phyloP scores from a whole-genome alignment of 177 flowering plant genomes.

The Vitis hybrid region DNA sequence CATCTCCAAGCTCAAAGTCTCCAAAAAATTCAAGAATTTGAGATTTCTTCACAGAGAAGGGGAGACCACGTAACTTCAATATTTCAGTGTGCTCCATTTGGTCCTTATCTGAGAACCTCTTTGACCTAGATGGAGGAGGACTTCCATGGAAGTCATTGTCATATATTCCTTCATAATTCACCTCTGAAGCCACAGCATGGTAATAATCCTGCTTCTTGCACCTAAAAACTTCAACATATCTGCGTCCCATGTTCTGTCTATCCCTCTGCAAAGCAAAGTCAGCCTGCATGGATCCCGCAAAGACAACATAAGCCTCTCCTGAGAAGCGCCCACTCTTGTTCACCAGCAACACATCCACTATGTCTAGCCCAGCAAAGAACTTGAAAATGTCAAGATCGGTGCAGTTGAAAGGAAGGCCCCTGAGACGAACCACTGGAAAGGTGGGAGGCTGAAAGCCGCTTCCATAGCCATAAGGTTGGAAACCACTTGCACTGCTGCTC shows the following conservation, averaged over 20 bases:
- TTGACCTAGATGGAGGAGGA: conserved; percentile 57
- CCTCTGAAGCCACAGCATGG: conserved; percentile 84
- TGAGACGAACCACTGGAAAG: conserved; percentile 86
- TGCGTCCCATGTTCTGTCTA: conserved; percentile 81
- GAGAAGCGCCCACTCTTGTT: conserved; percentile 77
- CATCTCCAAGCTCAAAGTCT: conserved; percentile 56
- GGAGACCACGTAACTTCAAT: conserved; percentile 86
- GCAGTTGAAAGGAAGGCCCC: conserved; percentile 94
- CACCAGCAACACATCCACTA: conserved; percentile 82
- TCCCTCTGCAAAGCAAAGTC: conserved; percentile 82
- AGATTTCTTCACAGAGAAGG: conserved; percentile 70
- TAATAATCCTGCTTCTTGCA: conserved; percentile 92
- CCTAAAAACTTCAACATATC: conserved; percentile 88
- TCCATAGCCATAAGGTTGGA: conserved; percentile 52
- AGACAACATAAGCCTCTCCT: conserved; percentile 90
- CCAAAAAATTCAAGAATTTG: conserved; percentile 72
- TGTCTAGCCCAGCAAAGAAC: conserved; percentile 88
- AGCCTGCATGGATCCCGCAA: conserved; percentile 69
- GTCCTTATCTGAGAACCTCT: conserved; percentile 70
- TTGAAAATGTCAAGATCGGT: conserved; percentile 81
- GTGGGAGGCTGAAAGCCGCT: conserved; percentile 45
- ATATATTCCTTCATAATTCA: conserved; percentile 66
- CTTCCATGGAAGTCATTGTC: conserved; percentile 54
- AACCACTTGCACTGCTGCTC: conserved; percentile 51
- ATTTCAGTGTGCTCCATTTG: conserved; percentile 72